A percentile compares a stretch with the other conserved stretches of the same genome.
These are phyloP conservation scores for Geranomyces variabilis DNA, from an alignment of 192 early-diverging fungal genomes.

Conservation along the genomic window DNA sequence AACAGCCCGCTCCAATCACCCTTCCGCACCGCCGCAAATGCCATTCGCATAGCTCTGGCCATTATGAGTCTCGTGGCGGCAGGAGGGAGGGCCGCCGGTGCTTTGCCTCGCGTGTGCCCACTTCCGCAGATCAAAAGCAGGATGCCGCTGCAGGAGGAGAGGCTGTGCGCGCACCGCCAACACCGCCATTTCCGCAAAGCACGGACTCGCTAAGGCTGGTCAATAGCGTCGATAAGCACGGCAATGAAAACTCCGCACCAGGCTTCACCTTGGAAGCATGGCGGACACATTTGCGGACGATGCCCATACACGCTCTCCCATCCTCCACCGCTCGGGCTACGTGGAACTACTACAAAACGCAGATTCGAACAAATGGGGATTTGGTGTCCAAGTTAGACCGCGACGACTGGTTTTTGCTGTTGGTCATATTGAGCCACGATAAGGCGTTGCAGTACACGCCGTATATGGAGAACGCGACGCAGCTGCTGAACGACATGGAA, in stretches of 20 bases:
- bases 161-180: neutral
- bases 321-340: neutral
- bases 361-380: neutral
- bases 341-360: constrained; percentile 5
- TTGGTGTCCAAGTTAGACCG: neutral
- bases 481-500: constrained; percentile 24
- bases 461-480: constrained; percentile 12
- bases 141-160: neutral
- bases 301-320: neutral
- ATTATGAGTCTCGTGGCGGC: neutral
- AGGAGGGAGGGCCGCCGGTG: neutral
- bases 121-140: neutral
- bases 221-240: neutral
- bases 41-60: neutral
- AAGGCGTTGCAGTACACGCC: neutral
- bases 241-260: neutral
- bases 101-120: neutral
- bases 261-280: neutral
- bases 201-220: neutral
- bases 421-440: neutral
- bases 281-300: neutral
- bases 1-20: neutral
- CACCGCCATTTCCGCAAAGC: neutral
- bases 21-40: too few species aligned
- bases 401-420: constrained; percentile 12